phyloP scores from a whole-genome alignment of 1,139 yeast genomes.

The Sugiyamaella novakii region DNA sequence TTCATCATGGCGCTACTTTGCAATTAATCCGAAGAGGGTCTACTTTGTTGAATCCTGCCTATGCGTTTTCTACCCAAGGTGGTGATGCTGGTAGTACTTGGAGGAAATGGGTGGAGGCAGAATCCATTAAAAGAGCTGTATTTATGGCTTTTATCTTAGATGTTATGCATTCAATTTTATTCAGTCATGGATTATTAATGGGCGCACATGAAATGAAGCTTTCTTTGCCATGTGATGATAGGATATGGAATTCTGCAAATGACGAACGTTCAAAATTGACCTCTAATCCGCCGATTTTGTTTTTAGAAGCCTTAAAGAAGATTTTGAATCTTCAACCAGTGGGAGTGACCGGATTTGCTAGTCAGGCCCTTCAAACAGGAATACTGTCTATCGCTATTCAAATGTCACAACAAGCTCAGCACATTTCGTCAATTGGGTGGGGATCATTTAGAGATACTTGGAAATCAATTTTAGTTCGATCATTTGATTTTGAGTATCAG shows the following conservation, averaged over 20 bases:
- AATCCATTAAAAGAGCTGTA: conserved; percentile 74
- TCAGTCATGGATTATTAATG: conserved; percentile 71
- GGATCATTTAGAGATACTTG: conserved; percentile 16
- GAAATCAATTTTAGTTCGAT: conserved; percentile 15
- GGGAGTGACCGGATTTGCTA: conserved; percentile 56
- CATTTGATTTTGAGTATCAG: conserved; percentile 9
- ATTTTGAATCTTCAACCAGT: conserved; percentile 56
- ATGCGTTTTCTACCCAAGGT: conserved; percentile 18
- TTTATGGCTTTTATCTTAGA: conserved; percentile 79
- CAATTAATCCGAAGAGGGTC: conserved; percentile 74
- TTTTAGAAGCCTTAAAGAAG: conserved; percentile 58
- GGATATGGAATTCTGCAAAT: conserved; percentile 62
- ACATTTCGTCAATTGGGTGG: conserved; percentile 52
- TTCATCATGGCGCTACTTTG: conserved; percentile 76
- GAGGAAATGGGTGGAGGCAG: conserved; percentile 67
- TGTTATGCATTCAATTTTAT: conserved; percentile 71
- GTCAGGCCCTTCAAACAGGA: conserved; percentile 69
- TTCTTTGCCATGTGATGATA: conserved; percentile 77
- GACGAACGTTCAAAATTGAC: conserved; percentile 32
- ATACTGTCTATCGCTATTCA: conserved; percentile 68
- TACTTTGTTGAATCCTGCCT: conserved; percentile 45
- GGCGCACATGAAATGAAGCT: conserved; percentile 71
- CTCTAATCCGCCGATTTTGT: conserved; percentile 40
- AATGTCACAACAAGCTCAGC: conserved; percentile 72
- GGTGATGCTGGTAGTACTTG: conserved; percentile 29